phyloP scores from a whole-genome alignment of 1,139 yeast species.

The Yamadazyma trypodendri region DNA sequence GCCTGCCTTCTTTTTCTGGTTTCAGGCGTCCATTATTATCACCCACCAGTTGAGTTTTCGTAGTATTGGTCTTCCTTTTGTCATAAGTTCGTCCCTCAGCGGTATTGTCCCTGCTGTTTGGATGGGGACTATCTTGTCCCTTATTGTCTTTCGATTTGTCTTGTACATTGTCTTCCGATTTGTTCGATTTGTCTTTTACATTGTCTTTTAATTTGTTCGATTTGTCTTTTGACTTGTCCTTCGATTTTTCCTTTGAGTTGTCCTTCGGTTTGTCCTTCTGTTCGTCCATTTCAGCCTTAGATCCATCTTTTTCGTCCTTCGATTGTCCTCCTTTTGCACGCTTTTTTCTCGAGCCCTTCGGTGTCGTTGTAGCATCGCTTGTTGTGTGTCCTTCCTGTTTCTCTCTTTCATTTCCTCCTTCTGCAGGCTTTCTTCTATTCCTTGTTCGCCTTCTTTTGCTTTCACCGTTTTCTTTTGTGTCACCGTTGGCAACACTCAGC shows the following conservation, averaged over 20 bases:
- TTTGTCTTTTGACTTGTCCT: not conserved
- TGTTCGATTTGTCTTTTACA: not conserved
- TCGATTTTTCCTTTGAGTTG: too few species aligned
- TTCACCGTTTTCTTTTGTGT: conserved; percentile 3
- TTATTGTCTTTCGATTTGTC: not conserved
- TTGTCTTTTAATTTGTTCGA: too few species aligned
- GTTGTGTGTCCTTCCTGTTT: too few species aligned
- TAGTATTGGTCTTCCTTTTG: not conserved
- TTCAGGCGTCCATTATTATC: not conserved
- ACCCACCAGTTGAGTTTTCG: not conserved
- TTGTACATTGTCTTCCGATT: not conserved
- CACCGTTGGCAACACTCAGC: not conserved
- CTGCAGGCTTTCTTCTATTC: conserved; percentile 1
- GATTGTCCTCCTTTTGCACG: not conserved
- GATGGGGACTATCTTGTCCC: too few species aligned
- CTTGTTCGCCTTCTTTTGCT: not conserved
- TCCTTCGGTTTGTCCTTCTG: not conserved
- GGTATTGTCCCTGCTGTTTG: too few species aligned
- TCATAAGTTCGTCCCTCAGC: not conserved
- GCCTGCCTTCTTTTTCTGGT: too few species aligned
- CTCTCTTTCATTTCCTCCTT: not conserved
- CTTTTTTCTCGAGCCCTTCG: too few species aligned
- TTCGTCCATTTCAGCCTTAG: not conserved
- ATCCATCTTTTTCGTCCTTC: too few species aligned
- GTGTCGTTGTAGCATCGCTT: too few species aligned